phyloP scores from a whole-genome alignment of 176 grass and related monocot species.

The Hsuehochloa calcarea region DNA sequence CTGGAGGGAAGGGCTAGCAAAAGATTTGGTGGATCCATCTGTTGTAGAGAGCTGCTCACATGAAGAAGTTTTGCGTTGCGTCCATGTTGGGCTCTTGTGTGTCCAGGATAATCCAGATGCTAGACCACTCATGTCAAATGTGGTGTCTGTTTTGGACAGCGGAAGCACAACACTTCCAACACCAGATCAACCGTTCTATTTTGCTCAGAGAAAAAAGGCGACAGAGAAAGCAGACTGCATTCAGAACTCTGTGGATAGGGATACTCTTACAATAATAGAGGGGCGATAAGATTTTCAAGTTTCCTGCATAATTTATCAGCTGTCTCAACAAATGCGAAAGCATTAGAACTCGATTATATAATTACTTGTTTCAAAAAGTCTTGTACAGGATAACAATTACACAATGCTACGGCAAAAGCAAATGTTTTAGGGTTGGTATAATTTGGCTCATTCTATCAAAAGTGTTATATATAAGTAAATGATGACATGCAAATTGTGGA shows the following conservation, averaged over 20 bases:
- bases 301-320: neutral
- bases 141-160: constrained; percentile 14
- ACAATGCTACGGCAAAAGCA: too few species aligned
- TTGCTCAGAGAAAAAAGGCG: neutral
- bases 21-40: constrained; percentile 41
- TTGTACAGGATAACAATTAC: too few species aligned
- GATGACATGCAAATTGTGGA: too few species aligned
- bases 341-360: too few species aligned
- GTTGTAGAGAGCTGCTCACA: constrained; percentile 23
- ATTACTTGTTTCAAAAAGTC: too few species aligned
- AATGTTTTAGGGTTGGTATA: too few species aligned
- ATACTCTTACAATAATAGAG: neutral
- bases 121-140: constrained; percentile 41
- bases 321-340: too few species aligned
- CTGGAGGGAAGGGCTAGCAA: constrained; percentile 40
- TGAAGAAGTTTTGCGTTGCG: constrained; percentile 46
- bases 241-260: neutral
- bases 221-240: neutral
- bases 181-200: constrained; percentile 19
- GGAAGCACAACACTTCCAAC: neutral
- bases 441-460: too few species aligned
- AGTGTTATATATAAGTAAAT: too few species aligned
- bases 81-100: constrained; percentile 33
- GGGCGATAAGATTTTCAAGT: neutral
- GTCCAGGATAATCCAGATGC: constrained; percentile 35